Percentiles rank a stretch among this genome's conserved stretches.
These are phyloP conservation scores for Suillus ampliporus DNA, from an alignment of 768 basidiomycete genomes.

Conservation along the genomic window DNA sequence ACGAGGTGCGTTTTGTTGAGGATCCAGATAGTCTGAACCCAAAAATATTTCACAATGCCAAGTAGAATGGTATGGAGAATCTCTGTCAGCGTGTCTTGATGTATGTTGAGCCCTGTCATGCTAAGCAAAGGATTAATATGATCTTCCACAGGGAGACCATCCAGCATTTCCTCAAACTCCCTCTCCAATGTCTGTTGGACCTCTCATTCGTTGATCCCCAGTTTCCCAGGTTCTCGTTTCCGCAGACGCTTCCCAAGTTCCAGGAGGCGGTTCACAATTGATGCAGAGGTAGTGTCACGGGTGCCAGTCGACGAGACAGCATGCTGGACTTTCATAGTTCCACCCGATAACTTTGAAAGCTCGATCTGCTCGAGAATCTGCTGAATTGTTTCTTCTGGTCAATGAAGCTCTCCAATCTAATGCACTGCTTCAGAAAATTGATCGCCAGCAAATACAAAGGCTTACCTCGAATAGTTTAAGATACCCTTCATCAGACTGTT, in stretches of 20 bases:
- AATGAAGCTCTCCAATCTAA: constrained; percentile 4
- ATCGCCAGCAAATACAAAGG: background rate
- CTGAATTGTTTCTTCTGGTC: constrained; percentile 5
- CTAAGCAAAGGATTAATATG: constrained; percentile 15
- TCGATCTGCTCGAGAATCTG: background rate
- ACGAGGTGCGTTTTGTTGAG: constrained; percentile 30
- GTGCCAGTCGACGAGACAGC: constrained; percentile 2
- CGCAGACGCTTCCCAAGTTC: constrained; percentile 7
- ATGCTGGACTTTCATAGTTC: background rate
- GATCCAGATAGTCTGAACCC: constrained; percentile 25
- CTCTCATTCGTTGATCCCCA: background rate
- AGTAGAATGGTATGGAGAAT: constrained; percentile 42
- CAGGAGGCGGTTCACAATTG: constrained; percentile 7
- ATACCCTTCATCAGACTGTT: constrained; percentile 33
- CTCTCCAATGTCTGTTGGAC: constrained; percentile 4
- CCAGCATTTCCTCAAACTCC: constrained; percentile 4
- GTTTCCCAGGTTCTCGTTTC: background rate
- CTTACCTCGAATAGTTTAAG: constrained; percentile 24
- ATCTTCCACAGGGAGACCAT: background rate
- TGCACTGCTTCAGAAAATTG: background rate
- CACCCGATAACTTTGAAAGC: background rate
- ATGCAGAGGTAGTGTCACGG: background rate
- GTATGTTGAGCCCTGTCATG: constrained; percentile 32
- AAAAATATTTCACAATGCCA: constrained; percentile 15
- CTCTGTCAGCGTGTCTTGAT: constrained; percentile 38